Base-by-base conservation (phyloP, 2,329 filamentous ascomycete genomes). In the Nothophaeocryptopus gaeumannii region DNA sequence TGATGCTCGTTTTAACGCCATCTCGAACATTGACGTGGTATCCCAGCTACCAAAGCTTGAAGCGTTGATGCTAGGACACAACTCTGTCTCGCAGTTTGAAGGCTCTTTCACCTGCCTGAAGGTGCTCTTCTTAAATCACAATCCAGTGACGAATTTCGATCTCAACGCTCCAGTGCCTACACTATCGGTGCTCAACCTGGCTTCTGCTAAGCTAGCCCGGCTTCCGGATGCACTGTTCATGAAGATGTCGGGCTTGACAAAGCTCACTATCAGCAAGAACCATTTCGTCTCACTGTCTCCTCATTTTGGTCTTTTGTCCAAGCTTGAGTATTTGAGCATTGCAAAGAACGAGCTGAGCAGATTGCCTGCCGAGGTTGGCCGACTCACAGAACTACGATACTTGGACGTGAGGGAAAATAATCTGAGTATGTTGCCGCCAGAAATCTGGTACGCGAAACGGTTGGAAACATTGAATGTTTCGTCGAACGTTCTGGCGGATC, bases 341-440 rank as follows among this genome's bases (percentile, higher is more conserved):
- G 90, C 91, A 34, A 88, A 92, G 69, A 99, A 99, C 66, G 86
- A 87, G 0, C 78, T 99, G 3, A 88, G 85, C 53, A 84, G 88
- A 58, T 74, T 99, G 29, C 93, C 93, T 3, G 71, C 87, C 0
- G 90, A 96, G 59, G 89, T 99, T 58, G 93, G 93, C 5, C 91
- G 88, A 57, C 78, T 99, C 16, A 81, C 79, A 0, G 92, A 97
- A 67, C 77, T 99, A 54, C 85, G 84, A 45, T 86, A 90, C 55
- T 77, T 99, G 35, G 92, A 99, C 66, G 80, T 97, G 13, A 82
- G 92, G 56, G 89, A 93, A 65, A 99, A 97, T 74, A 99, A 97
- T 64, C 80, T 99, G 50, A 86, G 85, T 58, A 86, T 86, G 63
- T 76, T 99, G 30, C 93, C 93, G 2, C 83, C 88, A 65, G 93